A percentile compares a stretch with the other conserved stretches of the same genome.
Evolutionary conservation across 768 basidiomycete species (phyloP).

Genomic region (Kwoniella shandongensis): DNA sequence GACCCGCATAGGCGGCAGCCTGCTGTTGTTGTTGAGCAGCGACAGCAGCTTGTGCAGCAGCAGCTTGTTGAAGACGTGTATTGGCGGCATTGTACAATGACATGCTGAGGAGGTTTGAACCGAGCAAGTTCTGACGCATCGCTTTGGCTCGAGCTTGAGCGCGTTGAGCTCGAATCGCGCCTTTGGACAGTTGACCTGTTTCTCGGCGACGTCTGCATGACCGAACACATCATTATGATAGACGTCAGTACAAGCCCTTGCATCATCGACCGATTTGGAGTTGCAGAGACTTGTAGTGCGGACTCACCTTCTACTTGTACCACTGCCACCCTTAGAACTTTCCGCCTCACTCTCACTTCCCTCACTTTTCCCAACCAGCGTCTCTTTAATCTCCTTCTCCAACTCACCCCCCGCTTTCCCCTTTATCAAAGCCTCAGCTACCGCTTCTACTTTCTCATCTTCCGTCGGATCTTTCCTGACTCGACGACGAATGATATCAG

Average conservation of each 20-base stretch:
- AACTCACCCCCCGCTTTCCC: slow-evolving; percentile 48
- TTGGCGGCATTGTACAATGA: slow-evolving; percentile 34
- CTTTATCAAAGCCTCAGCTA: slow-evolving; percentile 50
- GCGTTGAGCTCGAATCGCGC: slow-evolving; percentile 49
- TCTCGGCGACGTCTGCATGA: slow-evolving; percentile 41
- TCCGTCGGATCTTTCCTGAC: slow-evolving; percentile 52
- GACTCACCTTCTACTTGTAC: slow-evolving; percentile 32
- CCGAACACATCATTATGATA: background rate
- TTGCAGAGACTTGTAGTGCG: too few relatives aligned
- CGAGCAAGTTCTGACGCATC: slow-evolving; percentile 49
- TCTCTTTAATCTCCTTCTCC: slow-evolving; percentile 50
- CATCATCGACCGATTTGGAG: too few relatives aligned
- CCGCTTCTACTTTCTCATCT: slow-evolving; percentile 54
- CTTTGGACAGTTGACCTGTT: slow-evolving; percentile 51
- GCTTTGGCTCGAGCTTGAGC: slow-evolving; percentile 46
- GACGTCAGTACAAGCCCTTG: too few relatives aligned
- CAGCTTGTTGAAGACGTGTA: slow-evolving; percentile 8
- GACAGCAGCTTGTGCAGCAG: too few relatives aligned
- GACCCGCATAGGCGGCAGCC: slow-evolving; percentile 9
- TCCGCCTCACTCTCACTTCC: slow-evolving; percentile 27
- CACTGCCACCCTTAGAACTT: slow-evolving; percentile 14
- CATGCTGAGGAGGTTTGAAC: slow-evolving; percentile 42
- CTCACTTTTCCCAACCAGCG: slow-evolving; percentile 32
- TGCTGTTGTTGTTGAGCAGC: slow-evolving; percentile 16
- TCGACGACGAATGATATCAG: slow-evolving; percentile 51